A percentile compares a stretch with the other conserved stretches of the same genome.
These are phyloP conservation scores for Filobasidium floriforme DNA, from an alignment of 768 basidiomycete genomes.

Conservation along the genomic window DNA sequence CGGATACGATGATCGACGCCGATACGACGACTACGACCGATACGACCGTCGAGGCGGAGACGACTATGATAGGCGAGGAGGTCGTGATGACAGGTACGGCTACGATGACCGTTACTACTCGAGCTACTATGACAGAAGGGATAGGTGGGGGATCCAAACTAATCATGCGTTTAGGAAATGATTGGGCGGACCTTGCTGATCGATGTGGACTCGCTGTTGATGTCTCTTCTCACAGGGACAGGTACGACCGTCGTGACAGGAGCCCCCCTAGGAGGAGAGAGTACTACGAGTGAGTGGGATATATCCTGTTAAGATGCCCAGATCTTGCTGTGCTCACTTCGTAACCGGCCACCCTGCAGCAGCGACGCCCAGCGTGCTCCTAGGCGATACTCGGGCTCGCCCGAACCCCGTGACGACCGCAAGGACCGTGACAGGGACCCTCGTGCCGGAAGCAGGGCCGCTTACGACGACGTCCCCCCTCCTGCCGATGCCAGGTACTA, in stretches of 20 bases:
- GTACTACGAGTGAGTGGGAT: constrained; percentile 33
- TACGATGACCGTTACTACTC: constrained; percentile 2
- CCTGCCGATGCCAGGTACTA: constrained; percentile 36
- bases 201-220: neutral
- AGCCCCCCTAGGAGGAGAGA: constrained; percentile 26
- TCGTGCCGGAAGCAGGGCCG: constrained; percentile 29
- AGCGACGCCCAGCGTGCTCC: constrained; percentile 20
- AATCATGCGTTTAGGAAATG: neutral
- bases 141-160: constrained; percentile 8
- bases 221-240: constrained; percentile 5
- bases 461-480: constrained; percentile 35
- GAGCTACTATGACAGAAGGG: constrained; percentile 5
- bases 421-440: constrained; percentile 27
- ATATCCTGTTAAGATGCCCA: neutral
- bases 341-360: neutral
- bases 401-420: constrained; percentile 14
- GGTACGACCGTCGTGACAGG: constrained; percentile 20
- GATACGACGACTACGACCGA: constrained; percentile 14
- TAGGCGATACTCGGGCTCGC: constrained; percentile 35
- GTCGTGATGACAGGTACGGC: constrained; percentile 34
- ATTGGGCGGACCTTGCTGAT: neutral
- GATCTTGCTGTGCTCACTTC: neutral
- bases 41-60: constrained; percentile 21
- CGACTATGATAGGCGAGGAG: constrained; percentile 29
- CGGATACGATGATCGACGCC: constrained; percentile 19